These are phyloP conservation scores for Candida pseudoviswanathii DNA, from an alignment of 1,139 yeast species.

Conservation along the genomic window DNA sequence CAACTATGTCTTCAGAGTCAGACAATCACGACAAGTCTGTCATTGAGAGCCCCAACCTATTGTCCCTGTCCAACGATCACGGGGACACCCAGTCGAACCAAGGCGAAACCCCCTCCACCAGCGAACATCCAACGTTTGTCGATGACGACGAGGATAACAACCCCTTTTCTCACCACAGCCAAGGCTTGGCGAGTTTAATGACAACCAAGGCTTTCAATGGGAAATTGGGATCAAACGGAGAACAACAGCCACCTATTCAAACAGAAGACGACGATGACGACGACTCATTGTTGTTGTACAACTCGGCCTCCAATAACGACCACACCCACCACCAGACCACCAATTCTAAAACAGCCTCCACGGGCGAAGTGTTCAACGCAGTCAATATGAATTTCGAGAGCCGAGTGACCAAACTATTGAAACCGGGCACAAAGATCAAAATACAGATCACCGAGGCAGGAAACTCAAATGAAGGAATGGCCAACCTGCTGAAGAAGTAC, in stretches of 20 bases:
- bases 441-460: slow-evolving; percentile 74
- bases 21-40: background rate
- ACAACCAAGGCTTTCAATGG: slow-evolving; percentile 13
- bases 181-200: slow-evolving; percentile 33
- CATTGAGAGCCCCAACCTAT: slow-evolving; percentile 1
- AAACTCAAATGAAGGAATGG: slow-evolving; percentile 70
- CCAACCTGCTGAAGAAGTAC: slow-evolving; percentile 63
- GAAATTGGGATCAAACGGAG: slow-evolving; percentile 11
- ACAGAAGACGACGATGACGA: slow-evolving; percentile 18
- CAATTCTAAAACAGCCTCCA: slow-evolving; percentile 3
- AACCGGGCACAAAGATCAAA: slow-evolving; percentile 33
- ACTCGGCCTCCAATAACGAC: slow-evolving; percentile 16
- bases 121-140: slow-evolving; percentile 7
- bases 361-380: slow-evolving; percentile 25
- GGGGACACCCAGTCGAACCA: background rate
- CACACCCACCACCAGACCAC: slow-evolving; percentile 8
- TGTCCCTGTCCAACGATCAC: slow-evolving; percentile 1
- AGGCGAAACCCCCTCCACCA: background rate
- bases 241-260: background rate
- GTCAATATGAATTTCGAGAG: slow-evolving; percentile 41
- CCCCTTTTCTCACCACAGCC: slow-evolving; percentile 42
- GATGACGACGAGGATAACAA: slow-evolving; percentile 52
- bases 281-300: slow-evolving; percentile 33
- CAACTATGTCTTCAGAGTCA: background rate
- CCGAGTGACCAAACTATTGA: slow-evolving; percentile 38